A percentile compares a stretch with the other conserved stretches of the same genome.
phyloP scores from a whole-genome alignment of 441 rosid species.

The Jatropha podagrica region DNA sequence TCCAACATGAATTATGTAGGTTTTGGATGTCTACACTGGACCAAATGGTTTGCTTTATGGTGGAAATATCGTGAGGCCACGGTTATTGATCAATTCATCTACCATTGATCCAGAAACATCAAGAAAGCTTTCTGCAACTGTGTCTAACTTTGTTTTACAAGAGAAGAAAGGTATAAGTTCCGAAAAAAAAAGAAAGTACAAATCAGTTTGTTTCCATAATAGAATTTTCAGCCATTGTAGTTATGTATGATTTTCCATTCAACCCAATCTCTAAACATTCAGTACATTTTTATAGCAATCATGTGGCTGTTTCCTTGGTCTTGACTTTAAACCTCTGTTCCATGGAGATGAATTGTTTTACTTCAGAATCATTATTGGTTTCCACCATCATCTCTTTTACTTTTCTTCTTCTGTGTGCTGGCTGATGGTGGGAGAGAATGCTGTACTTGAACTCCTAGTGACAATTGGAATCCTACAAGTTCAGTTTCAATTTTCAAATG shows the following conservation, averaged over 20 bases:
- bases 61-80: constrained; percentile 55
- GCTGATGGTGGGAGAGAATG: background rate
- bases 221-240: constrained; percentile 4
- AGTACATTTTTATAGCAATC: background rate
- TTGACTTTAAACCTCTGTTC: background rate
- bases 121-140: constrained; percentile 57
- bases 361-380: background rate
- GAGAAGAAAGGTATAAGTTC: constrained; percentile 51
- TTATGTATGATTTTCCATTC: background rate
- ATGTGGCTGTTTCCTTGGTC: background rate
- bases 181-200: background rate
- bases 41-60: constrained; percentile 66
- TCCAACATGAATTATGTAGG: constrained; percentile 47
- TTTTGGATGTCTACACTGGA: constrained; percentile 81
- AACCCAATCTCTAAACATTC: background rate
- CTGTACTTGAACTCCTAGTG: background rate
- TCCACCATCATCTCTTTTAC: background rate
- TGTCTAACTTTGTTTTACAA: constrained; percentile 55
- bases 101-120: constrained; percentile 90
- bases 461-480: background rate
- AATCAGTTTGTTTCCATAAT: constrained; percentile 9
- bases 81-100: constrained; percentile 82
- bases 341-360: background rate
- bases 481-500: background rate
- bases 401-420: background rate